Conservation (phyloP, 1,139 yeast species). For the Sugiyamaella grinbergsii region DNA sequence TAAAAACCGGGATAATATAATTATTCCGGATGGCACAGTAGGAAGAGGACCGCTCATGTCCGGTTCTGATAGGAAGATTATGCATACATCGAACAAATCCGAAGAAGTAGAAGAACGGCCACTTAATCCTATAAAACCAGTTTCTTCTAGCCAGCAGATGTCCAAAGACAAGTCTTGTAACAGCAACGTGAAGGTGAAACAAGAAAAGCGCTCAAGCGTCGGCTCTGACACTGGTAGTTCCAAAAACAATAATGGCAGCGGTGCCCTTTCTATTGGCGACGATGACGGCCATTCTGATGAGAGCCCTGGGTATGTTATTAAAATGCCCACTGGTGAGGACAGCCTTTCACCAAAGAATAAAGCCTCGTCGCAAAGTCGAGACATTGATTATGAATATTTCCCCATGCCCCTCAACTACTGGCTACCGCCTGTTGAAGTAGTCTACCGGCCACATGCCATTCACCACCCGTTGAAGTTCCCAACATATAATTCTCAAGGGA, state of each 20-base stretch:
- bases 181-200: constrained; percentile 1
- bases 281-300: constrained; percentile 21
- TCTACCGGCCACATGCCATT: constrained; percentile 61
- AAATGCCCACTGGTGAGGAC: constrained; percentile 19
- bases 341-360: constrained; percentile 17
- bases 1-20: constrained; percentile 55
- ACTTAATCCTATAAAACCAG: constrained; percentile 3
- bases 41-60: constrained; percentile 12
- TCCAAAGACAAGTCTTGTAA: neutral
- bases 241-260: constrained; percentile 12
- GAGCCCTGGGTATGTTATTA: constrained; percentile 20
- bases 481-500: constrained; percentile 24
- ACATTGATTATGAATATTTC: constrained; percentile 52
- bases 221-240: constrained; percentile 12
- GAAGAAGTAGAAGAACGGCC: constrained; percentile 12
- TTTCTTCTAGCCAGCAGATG: neutral
- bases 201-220: constrained; percentile 3
- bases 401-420: constrained; percentile 60
- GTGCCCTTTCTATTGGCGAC: constrained; percentile 17
- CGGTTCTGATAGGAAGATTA: constrained; percentile 1
- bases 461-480: constrained; percentile 45
- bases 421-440: constrained; percentile 61
- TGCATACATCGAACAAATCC: constrained; percentile 1
- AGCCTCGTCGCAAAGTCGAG: constrained; percentile 20
- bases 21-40: constrained; percentile 26